These are phyloP conservation scores for Afroboletus lepidellus DNA, from an alignment of 1,284 basidiomycete genomes.

Conservation along the genomic window DNA sequence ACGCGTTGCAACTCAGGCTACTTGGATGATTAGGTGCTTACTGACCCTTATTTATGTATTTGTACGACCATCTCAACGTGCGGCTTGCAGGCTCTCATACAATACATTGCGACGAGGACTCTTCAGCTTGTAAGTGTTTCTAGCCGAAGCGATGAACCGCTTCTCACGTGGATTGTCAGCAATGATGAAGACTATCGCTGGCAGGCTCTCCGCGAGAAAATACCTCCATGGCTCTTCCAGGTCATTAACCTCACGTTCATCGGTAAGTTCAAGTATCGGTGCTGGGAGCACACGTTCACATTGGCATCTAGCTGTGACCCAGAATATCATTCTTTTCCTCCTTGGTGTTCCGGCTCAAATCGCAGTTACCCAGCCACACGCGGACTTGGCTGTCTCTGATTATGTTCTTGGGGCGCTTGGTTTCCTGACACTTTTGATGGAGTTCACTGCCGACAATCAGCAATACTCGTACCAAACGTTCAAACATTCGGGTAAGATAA, in stretches of 20 bases:
- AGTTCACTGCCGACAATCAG: conserved; percentile 88
- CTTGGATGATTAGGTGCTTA: conserved; percentile 67
- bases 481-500: conserved; percentile 59
- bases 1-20: conserved; percentile 32
- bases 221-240: conserved; percentile 75
- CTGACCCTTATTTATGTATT: background rate
- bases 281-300: background rate
- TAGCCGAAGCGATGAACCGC: background rate
- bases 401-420: conserved; percentile 60
- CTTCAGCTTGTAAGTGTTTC: conserved; percentile 59
- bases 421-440: conserved; percentile 59
- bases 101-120: conserved; percentile 86
- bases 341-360: conserved; percentile 63
- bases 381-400: conserved; percentile 60
- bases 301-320: conserved; percentile 52
- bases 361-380: conserved; percentile 57
- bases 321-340: conserved; percentile 79
- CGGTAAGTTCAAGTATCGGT: conserved; percentile 36
- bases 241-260: conserved; percentile 83
- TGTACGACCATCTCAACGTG: background rate
- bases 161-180: conserved; percentile 29
- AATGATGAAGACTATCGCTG: conserved; percentile 92
- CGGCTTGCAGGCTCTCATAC: conserved; percentile 61
- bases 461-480: conserved; percentile 83
- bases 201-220: conserved; percentile 67